Evolutionary conservation across 164 flowering plant genomes (phyloP).

Genomic region (Magnolia changhungtana): DNA sequence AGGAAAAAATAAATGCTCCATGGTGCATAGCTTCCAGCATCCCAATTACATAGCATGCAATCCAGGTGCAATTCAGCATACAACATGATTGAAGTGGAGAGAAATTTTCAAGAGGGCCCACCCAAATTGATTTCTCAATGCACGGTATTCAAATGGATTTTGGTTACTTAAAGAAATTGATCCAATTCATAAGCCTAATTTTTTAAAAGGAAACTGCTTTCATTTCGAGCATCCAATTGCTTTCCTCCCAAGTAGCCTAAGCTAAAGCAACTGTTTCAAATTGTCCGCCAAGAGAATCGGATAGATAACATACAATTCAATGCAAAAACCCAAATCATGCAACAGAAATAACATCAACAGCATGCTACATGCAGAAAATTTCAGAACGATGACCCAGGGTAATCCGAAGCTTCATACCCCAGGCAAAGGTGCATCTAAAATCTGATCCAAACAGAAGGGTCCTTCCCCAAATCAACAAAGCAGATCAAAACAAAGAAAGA

Average conservation of each 20-base stretch:
- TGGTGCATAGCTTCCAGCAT: background rate
- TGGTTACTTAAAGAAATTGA: background rate
- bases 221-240: slow-evolving; percentile 13
- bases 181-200: background rate
- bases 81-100: background rate
- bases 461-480: background rate
- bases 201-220: background rate
- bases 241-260: background rate
- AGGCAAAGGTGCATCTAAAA: background rate
- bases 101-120: background rate
- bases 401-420: background rate
- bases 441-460: background rate
- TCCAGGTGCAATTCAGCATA: background rate
- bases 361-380: background rate
- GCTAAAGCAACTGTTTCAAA: background rate
- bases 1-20: background rate
- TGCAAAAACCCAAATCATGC: background rate
- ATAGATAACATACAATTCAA: background rate
- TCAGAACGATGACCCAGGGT: background rate
- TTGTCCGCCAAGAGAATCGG: background rate
- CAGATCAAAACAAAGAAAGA: background rate
- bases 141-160: background rate
- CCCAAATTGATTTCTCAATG: background rate
- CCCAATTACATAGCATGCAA: background rate
- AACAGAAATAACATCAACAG: background rate